Conservation (phyloP, 768 basidiomycete genomes). For the Russula abietina region DNA sequence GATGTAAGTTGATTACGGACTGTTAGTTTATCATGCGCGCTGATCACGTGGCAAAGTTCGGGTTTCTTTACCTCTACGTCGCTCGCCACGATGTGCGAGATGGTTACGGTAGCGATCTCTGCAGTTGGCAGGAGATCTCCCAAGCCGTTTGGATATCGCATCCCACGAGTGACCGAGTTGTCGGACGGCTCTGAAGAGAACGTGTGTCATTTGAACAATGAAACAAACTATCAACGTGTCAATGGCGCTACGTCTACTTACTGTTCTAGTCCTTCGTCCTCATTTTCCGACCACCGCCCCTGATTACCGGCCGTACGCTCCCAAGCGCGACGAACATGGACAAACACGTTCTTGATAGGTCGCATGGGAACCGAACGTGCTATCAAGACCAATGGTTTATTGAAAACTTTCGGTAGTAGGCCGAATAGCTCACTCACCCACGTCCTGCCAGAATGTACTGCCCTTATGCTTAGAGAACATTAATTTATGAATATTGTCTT, state of each 20-base stretch:
- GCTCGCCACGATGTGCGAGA: not conserved
- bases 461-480: conserved; percentile 12
- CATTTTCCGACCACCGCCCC: conserved; percentile 1
- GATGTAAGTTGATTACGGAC: not conserved
- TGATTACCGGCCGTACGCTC: conserved; percentile 2
- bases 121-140: conserved; percentile 2
- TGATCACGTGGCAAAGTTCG: not conserved
- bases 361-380: conserved; percentile 14
- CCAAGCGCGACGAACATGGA: conserved; percentile 16
- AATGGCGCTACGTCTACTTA: not conserved
- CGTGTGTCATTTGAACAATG: not conserved
- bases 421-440: no score
- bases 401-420: not conserved
- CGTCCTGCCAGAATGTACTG: no score
- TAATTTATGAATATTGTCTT: not conserved
- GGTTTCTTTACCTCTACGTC: not conserved
- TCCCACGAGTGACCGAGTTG: conserved; percentile 9
- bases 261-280: conserved; percentile 2
- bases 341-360: no score
- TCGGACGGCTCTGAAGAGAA: not conserved
- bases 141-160: conserved; percentile 3
- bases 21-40: not conserved
- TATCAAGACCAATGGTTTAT: not conserved
- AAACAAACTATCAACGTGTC: not conserved
- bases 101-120: conserved; percentile 12